Conservation (phyloP, 257 asterid species). For the Verbena officinalis region DNA sequence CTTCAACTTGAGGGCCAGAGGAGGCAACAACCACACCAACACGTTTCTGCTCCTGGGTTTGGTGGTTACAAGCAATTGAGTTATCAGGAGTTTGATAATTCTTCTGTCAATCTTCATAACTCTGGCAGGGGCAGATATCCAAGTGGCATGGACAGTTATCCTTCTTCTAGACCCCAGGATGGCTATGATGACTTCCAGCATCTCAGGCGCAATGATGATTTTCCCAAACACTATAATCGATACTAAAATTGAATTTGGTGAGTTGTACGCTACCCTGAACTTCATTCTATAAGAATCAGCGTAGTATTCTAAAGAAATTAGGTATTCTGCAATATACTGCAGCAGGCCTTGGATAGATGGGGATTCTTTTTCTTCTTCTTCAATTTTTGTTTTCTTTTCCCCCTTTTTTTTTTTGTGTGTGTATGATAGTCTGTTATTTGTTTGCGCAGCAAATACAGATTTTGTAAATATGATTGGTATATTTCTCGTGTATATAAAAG, state of each 20-base stretch:
- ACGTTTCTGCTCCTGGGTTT: constrained; percentile 54
- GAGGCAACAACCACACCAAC: constrained; percentile 61
- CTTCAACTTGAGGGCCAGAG: constrained; percentile 68
- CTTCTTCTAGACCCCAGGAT: constrained; percentile 72
- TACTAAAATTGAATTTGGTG: constrained; percentile 65
- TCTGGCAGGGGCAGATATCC: constrained; percentile 72
- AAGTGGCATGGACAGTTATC: constrained; percentile 57
- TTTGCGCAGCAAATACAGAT: constrained; percentile 32
- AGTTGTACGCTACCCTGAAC: constrained; percentile 56
- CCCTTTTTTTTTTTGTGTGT: background rate
- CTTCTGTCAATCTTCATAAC: constrained; percentile 54
- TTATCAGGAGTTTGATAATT: constrained; percentile 53
- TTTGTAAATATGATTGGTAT: constrained; percentile 31
- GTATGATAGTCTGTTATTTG: constrained; percentile 24
- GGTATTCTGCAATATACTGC: constrained; percentile 8
- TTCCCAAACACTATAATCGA: constrained; percentile 64
- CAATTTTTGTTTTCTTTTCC: background rate
- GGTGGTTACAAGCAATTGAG: constrained; percentile 55
- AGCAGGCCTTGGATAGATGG: constrained; percentile 16
- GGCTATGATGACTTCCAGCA: constrained; percentile 64
- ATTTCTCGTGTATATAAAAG: constrained; percentile 31
- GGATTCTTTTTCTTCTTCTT: too few species aligned
- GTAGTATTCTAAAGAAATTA: constrained; percentile 20
- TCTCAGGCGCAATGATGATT: constrained; percentile 76
- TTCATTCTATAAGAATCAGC: constrained; percentile 19